Evolutionary conservation across 2,329 filamentous ascomycete genomes (phyloP).

Genomic region (Cercospora zeina): DNA sequence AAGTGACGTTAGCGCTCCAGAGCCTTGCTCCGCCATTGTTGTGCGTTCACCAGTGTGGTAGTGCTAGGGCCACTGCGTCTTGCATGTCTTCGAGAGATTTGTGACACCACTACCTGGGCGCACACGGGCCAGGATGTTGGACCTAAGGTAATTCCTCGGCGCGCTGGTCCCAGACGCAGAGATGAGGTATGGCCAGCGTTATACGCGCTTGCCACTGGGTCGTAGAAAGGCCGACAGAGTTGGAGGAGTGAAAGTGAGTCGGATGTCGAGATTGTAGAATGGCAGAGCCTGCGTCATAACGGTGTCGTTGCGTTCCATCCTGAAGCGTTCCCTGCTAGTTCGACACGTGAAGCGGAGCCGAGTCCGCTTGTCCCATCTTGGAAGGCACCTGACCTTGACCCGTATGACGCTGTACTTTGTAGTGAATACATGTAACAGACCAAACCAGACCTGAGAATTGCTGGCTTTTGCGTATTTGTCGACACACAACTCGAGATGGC

Average conservation of each 20-base stretch:
- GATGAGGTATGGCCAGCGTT: not conserved
- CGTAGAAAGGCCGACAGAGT: not conserved
- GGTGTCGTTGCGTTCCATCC: slow-evolving; percentile 3
- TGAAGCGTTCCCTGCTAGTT: slow-evolving; percentile 4
- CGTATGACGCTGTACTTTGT: not conserved
- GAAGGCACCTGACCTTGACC: slow-evolving; percentile 4
- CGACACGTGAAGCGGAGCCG: slow-evolving; percentile 1
- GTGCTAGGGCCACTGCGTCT: not conserved
- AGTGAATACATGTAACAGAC: too few relatives aligned
- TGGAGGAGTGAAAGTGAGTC: not conserved
- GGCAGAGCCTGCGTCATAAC: slow-evolving; percentile 1
- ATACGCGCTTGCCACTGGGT: not conserved
- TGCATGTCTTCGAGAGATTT: slow-evolving; percentile 11
- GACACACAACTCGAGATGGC: slow-evolving; percentile 27
- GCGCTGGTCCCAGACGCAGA: not conserved
- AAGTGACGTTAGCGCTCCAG: not conserved
- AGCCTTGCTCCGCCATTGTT: slow-evolving; percentile 2
- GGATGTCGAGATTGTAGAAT: not conserved
- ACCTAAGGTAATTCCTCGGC: not conserved
- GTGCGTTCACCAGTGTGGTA: slow-evolving; percentile 2
- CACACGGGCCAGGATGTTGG: not conserved
- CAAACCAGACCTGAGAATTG: not conserved
- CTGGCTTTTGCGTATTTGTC: not conserved
- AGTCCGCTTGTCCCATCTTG: not conserved
- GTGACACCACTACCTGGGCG: not conserved